Conservation (phyloP, 2,329 filamentous ascomycete species). For the Chrysosphaeria jannelii region DNA sequence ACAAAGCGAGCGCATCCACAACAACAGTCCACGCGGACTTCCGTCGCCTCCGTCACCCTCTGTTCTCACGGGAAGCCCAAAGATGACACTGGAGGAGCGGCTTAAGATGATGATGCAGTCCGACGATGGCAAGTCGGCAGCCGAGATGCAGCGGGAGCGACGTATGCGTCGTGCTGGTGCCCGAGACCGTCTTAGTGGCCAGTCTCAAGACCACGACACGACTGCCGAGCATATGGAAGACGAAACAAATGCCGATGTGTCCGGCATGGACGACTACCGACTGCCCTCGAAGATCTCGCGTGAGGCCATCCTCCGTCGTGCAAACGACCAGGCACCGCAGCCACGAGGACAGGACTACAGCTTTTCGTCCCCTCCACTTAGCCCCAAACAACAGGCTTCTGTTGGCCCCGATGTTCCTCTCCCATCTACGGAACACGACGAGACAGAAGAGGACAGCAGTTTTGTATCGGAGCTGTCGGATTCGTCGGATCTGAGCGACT, state of each 20-base stretch:
- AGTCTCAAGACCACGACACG: slow-evolving; percentile 13
- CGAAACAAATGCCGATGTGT: slow-evolving; percentile 27
- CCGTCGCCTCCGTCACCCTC: slow-evolving; percentile 54
- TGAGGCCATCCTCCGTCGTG: slow-evolving; percentile 72
- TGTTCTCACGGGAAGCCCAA: slow-evolving; percentile 39
- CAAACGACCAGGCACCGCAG: slow-evolving; percentile 32
- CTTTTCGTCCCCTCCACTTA: slow-evolving; percentile 29
- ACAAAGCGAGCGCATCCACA: slow-evolving; percentile 41
- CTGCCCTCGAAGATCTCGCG: slow-evolving; percentile 58
- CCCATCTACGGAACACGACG: slow-evolving; percentile 38
- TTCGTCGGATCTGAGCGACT: slow-evolving; percentile 20
- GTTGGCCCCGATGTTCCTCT: slow-evolving; percentile 76
- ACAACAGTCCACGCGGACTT: slow-evolving; percentile 26
- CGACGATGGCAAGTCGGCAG: slow-evolving; percentile 29
- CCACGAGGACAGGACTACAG: slow-evolving; percentile 30
- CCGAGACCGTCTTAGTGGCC: slow-evolving; percentile 15
- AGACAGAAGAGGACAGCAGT: slow-evolving; percentile 3
- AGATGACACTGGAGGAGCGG: slow-evolving; percentile 64
- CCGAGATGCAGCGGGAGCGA: slow-evolving; percentile 35
- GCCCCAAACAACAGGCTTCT: slow-evolving; percentile 23
- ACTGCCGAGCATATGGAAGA: slow-evolving; percentile 18
- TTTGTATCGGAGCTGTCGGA: slow-evolving; percentile 13
- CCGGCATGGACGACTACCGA: slow-evolving; percentile 29
- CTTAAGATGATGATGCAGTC: slow-evolving; percentile 73
- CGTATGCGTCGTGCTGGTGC: slow-evolving; percentile 31